Base-by-base conservation (phyloP, 352 stramenopile species). In the Phytophthora pseudosyringae region DNA sequence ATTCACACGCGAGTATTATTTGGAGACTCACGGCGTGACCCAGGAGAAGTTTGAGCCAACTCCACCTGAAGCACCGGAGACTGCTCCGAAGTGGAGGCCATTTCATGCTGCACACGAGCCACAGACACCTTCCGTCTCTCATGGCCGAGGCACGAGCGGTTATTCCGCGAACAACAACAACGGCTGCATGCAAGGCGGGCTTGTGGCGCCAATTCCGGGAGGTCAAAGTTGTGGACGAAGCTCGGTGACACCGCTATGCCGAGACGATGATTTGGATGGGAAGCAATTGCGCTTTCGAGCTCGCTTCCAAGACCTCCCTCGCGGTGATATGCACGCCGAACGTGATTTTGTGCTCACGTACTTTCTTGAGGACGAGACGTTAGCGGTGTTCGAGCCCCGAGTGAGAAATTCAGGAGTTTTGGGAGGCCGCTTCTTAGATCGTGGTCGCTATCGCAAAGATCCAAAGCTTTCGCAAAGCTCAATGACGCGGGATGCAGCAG, bases 1-100 rank as follows among this genome's bases (percentile, higher is more conserved):
- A 39, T 97, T 97, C 64, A 98, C 93, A n/a, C 78, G 83, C 6
- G 75, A 88, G 3, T 98, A 94, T 80, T 98, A 97, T 67, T 49
- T 93, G 35, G 75, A 89, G 55, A 86, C 69, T 7, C 70, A 92
- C 33, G 90, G 93, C 10, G 73, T 98, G 33, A 89, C 83, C 3
- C 93, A 98, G 36, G 83, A 95, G 40, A 62, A 58, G 13, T 76
- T 72, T 43, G 71, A 87, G 26, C 51, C 72, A 1, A 51, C 56
- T 32, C 15, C 33, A 40, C 12, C 26, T 6, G 28, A 57, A 2
- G n/a, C 44, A 36, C 39, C 36, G 0, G 49, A 64, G 4, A 57
- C 59, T 26, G 39, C 59, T 10, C 47, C 67, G 51, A 89, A 90
- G 62, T 90, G 82, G 82, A 77, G 82, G 46, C 70, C 86, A 44